Conservation (phyloP, 164 flowering plant species). For the Santalum album region DNA sequence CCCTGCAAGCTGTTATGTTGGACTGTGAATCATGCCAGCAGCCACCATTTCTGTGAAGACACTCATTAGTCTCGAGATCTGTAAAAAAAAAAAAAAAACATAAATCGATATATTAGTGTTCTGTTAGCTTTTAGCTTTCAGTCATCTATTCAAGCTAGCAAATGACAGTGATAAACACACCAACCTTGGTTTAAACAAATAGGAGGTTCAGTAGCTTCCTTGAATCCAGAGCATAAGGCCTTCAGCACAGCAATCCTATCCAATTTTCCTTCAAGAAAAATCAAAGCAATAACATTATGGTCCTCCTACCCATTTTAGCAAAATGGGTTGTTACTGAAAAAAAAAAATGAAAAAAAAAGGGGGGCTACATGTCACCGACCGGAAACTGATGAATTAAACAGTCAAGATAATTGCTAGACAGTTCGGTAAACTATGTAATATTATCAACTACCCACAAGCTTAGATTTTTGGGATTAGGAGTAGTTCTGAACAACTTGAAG, state of each 20-base stretch:
- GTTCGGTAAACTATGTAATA: too few relatives aligned
- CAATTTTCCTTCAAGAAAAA: slow-evolving; percentile 58
- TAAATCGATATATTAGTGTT: not conserved
- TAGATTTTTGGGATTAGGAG: too few relatives aligned
- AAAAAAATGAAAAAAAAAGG: too few relatives aligned
- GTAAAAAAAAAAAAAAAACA: slow-evolving; percentile 8
- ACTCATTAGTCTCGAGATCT: slow-evolving; percentile 87
- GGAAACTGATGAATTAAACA: too few relatives aligned
- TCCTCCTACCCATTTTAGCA: too few relatives aligned
- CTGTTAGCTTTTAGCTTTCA: not conserved
- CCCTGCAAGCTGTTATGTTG: slow-evolving; percentile 81
- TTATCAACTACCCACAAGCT: too few relatives aligned
- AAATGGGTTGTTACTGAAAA: too few relatives aligned
- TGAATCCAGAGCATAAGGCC: slow-evolving; percentile 84
- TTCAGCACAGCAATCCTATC: slow-evolving; percentile 72
- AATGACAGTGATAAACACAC: not conserved
- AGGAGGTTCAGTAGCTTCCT: slow-evolving; percentile 63
- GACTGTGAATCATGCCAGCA: slow-evolving; percentile 58
- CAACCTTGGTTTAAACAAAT: slow-evolving; percentile 43
- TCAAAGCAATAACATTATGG: slow-evolving; percentile 6
- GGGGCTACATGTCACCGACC: too few relatives aligned
- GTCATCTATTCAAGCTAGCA: not conserved
- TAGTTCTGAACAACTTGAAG: too few relatives aligned
- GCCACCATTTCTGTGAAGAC: slow-evolving; percentile 77
- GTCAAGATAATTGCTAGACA: too few relatives aligned